phyloP scores from a whole-genome alignment of 257 asterid species.

The Solanum peruvianum region DNA sequence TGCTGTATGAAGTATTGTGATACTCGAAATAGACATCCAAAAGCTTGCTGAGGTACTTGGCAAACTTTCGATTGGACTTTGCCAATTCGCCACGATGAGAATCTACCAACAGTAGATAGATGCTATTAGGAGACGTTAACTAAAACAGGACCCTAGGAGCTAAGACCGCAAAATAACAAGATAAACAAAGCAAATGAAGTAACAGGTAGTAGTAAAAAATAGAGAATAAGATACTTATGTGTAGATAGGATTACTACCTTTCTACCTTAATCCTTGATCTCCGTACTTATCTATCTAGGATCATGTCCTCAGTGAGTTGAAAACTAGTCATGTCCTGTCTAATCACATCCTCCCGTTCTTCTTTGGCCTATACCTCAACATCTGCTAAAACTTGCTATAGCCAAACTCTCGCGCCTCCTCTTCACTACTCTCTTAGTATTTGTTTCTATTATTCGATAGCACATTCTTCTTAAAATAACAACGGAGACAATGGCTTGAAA shows the following conservation, averaged over 20 bases:
- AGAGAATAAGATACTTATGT: not conserved
- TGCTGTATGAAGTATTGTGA: conserved; percentile 69
- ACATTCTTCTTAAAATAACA: not conserved
- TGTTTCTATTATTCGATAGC: not conserved
- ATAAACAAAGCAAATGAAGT: not conserved
- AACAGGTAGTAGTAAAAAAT: not conserved
- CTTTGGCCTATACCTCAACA: not conserved
- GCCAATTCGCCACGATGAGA: conserved; percentile 59
- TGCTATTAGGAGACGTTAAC: not conserved
- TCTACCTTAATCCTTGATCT: not conserved
- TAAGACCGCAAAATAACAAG: not conserved
- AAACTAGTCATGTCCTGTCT: not conserved
- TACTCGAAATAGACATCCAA: conserved; percentile 65
- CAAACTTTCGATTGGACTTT: conserved; percentile 49
- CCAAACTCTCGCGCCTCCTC: not conserved
- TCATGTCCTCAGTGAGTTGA: not conserved
- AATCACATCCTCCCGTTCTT: not conserved
- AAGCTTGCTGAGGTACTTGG: conserved; percentile 71
- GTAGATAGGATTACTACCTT: not conserved
- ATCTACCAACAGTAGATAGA: conserved; percentile 21
- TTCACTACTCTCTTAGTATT: not conserved
- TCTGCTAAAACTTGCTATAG: not conserved
- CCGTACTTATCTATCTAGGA: not conserved
- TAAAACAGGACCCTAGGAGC: not conserved
- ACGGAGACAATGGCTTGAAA: not conserved